phyloP scores from a whole-genome alignment of 805 yeast genomes.

The Candida odintsovae region DNA sequence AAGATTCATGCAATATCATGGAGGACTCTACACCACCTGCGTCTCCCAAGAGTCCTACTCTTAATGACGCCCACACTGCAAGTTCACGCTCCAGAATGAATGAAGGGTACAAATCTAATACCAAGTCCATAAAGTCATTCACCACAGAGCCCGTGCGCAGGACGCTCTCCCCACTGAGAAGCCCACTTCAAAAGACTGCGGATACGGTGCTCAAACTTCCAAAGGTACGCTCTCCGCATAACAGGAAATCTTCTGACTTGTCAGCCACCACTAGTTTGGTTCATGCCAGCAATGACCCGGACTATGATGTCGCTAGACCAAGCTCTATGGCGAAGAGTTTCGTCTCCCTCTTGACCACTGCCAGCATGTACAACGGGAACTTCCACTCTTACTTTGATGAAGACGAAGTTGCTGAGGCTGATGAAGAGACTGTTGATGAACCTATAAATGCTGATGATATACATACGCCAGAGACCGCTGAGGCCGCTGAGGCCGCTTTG shows the following conservation, averaged over 20 bases:
- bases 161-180: not conserved
- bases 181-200: not conserved
- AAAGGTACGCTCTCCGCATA: not conserved
- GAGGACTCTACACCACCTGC: not conserved
- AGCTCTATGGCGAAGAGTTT: constrained; percentile 46
- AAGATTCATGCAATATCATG: not conserved
- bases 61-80: not conserved
- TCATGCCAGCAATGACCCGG: constrained; percentile 7
- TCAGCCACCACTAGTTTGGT: not conserved
- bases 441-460: not conserved
- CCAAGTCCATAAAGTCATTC: not conserved
- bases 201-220: not conserved
- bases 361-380: constrained; percentile 38
- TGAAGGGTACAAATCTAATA: not conserved
- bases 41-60: not conserved
- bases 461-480: not conserved
- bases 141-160: not conserved
- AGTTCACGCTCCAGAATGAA: not conserved
- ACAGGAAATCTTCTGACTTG: not conserved
- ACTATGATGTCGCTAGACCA: constrained; percentile 29
- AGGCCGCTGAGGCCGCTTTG: not conserved
- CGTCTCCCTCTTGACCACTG: constrained; percentile 50
- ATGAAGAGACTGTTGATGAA: not conserved
- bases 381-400: constrained; percentile 28
- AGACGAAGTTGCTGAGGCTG: constrained; percentile 2